These are phyloP conservation scores for Paraconiothyrium sp. DNA, from an alignment of 2,329 filamentous ascomycete genomes.

Conservation along the genomic window DNA sequence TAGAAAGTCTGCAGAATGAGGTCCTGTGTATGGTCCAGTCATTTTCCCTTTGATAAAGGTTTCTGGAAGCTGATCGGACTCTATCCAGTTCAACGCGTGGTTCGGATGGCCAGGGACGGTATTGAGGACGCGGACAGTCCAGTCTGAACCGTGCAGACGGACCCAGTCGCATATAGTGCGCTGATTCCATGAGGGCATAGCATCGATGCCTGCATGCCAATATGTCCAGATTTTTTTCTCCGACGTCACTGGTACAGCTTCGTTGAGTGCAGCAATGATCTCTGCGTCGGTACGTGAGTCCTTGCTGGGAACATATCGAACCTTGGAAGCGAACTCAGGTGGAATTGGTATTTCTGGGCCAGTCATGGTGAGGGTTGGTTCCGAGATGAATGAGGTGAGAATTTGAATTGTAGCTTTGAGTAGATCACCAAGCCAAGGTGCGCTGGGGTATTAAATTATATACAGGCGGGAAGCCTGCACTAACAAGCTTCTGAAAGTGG, in stretches of 20 bases:
- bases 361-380: neutral
- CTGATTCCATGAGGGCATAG: slow-evolving; percentile 52
- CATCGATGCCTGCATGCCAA: slow-evolving; percentile 49
- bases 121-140: slow-evolving; percentile 56
- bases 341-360: slow-evolving; percentile 19
- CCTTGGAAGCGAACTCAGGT: slow-evolving; percentile 25
- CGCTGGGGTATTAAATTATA: neutral
- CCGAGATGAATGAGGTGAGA: neutral
- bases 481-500: neutral
- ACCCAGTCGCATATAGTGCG: slow-evolving; percentile 56
- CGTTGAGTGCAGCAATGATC: slow-evolving; percentile 27
- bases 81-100: slow-evolving; percentile 51
- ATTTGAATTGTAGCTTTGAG: neutral
- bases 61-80: slow-evolving; percentile 45
- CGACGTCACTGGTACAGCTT: slow-evolving; percentile 40
- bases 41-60: slow-evolving; percentile 56
- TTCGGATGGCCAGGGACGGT: slow-evolving; percentile 49
- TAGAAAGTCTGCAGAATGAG: slow-evolving; percentile 60
- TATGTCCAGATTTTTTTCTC: slow-evolving; percentile 56
- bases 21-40: slow-evolving; percentile 55
- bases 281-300: slow-evolving; percentile 33
- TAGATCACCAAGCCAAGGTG: neutral
- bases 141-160: slow-evolving; percentile 49
- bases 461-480: neutral
- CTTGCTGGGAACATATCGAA: slow-evolving; percentile 25